These are phyloP conservation scores for Stephania japonica DNA, from an alignment of 164 flowering plant species.

Conservation along the genomic window DNA sequence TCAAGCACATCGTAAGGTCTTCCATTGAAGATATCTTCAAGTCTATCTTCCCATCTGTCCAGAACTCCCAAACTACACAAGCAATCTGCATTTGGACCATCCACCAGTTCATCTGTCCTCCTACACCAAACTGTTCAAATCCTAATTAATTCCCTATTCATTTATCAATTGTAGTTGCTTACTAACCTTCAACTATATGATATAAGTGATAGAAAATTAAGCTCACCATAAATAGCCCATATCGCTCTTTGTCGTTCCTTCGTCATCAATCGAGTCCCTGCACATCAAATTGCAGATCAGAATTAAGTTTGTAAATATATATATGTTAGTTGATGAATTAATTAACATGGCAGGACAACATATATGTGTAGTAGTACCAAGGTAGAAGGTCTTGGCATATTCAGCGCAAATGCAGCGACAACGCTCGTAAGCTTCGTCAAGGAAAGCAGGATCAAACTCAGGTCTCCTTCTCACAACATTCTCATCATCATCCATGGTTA, in stretches of 20 bases:
- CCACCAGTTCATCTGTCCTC: slow-evolving; percentile 79
- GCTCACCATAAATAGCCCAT: slow-evolving; percentile 78
- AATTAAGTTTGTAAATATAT: background rate
- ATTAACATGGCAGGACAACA: background rate
- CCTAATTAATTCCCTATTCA: background rate
- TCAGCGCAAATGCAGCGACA: slow-evolving; percentile 57
- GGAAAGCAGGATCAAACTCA: slow-evolving; percentile 35
- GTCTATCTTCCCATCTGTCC: slow-evolving; percentile 72
- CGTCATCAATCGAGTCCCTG: slow-evolving; percentile 76
- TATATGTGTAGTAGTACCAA: slow-evolving; percentile 30
- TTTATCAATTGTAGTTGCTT: no score
- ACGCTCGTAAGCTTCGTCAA: slow-evolving; percentile 54
- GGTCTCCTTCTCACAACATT: slow-evolving; percentile 11
- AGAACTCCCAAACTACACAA: slow-evolving; percentile 42
- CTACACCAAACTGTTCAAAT: slow-evolving; percentile 65
- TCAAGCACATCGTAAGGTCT: slow-evolving; percentile 73
- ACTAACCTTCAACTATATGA: no score
- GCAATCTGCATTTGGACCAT: slow-evolving; percentile 60
- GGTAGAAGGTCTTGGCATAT: slow-evolving; percentile 76
- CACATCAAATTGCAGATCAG: slow-evolving; percentile 25
- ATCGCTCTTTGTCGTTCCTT: slow-evolving; percentile 64
- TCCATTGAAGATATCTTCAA: slow-evolving; percentile 52
- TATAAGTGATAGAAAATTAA: no score
- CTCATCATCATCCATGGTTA: no score
- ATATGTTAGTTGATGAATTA: background rate